phyloP scores from a whole-genome alignment of 2,329 filamentous ascomycete genomes.

The Colletotrichum tropicicola region DNA sequence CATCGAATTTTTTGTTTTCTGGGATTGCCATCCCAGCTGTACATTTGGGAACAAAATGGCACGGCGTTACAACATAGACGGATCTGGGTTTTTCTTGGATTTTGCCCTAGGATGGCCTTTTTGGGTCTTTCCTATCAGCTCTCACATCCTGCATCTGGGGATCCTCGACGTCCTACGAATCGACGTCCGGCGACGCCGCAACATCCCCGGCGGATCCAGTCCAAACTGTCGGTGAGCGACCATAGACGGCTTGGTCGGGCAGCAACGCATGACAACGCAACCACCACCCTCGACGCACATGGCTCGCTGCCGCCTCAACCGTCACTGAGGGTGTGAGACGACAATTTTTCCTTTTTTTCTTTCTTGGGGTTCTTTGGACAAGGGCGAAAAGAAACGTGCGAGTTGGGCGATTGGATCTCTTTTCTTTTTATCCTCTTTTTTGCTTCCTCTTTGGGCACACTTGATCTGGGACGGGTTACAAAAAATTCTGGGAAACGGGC shows the following conservation, averaged over 20 bases:
- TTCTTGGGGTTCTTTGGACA: constrained; percentile 4
- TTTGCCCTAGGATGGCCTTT: constrained; percentile 2
- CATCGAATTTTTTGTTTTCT: constrained; percentile 30
- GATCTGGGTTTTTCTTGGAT: constrained; percentile 18
- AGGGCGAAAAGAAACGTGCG: constrained; percentile 22
- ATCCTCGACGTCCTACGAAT: constrained; percentile 17
- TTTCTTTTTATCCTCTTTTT: background rate
- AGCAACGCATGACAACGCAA: constrained; percentile 32
- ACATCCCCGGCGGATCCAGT: constrained; percentile 30
- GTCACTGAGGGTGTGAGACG: constrained; percentile 20
- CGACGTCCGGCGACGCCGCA: constrained; percentile 11
- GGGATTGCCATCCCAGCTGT: constrained; percentile 15
- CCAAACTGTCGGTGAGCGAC: constrained; percentile 28
- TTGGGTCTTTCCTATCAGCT: constrained; percentile 17
- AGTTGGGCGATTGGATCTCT: constrained; percentile 9
- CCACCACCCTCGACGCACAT: constrained; percentile 28
- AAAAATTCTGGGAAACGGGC: constrained; percentile 28
- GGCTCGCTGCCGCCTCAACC: constrained; percentile 26
- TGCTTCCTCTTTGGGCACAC: too few species aligned
- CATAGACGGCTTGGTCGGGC: constrained; percentile 24
- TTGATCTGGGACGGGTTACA: constrained; percentile 30
- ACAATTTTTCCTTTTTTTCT: constrained; percentile 2
- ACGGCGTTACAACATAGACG: constrained; percentile 31
- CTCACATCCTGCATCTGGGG: constrained; percentile 30
- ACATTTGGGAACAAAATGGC: constrained; percentile 12